Evolutionary conservation across 2,329 filamentous ascomycete species (phyloP), one percentile per base, ranked within the genome.

Genomic region (Sporothrix curviconia): DNA sequence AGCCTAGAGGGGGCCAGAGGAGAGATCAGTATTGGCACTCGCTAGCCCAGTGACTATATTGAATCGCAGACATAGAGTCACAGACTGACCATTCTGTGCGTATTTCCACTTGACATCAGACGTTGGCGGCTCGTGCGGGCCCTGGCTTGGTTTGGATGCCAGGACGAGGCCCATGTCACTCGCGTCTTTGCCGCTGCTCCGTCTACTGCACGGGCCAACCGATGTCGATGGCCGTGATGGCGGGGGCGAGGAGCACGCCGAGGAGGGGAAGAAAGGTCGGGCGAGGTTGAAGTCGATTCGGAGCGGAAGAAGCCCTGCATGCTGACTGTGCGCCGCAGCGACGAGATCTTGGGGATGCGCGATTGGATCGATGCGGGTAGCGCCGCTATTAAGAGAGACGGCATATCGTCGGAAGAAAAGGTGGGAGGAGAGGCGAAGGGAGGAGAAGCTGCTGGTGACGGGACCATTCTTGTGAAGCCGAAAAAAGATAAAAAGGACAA

Each of bases 331-430:
- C 59, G 60, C 14, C 62, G 57, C 5, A 65, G 34, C 12, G 58
- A 61, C 1, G 60, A 58, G 17, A 65, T 54, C 25, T 44, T 57
- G 15, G 63, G 59, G 17, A 65, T 62, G 24, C 62, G 60, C 11
- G 63, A 60, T 54, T 65, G 63, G 49, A 65, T 58, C n/a, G 57
- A 62, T 30, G 59, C 67, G 59, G 54, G 66, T 56, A 64, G 65
- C 57, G 55, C 59, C 19, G 61, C 58, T 34, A 51, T 55, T 32
- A 59, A 44, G 24, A 63, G 60, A 8, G 62, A 63, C 9, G 61
- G 39, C 60, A 61, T 60, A 43, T 42, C 55, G 43, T 50, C 32
- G 34, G 37, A 19, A 17, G 22, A 14, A 24, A 11, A 22, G 24
- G 11, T 36, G 42, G 51, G 15, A 19, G 39, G 49, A 14, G 8